phyloP scores from a whole-genome alignment of 2,329 filamentous ascomycete species.

The Zalaria sp. region DNA sequence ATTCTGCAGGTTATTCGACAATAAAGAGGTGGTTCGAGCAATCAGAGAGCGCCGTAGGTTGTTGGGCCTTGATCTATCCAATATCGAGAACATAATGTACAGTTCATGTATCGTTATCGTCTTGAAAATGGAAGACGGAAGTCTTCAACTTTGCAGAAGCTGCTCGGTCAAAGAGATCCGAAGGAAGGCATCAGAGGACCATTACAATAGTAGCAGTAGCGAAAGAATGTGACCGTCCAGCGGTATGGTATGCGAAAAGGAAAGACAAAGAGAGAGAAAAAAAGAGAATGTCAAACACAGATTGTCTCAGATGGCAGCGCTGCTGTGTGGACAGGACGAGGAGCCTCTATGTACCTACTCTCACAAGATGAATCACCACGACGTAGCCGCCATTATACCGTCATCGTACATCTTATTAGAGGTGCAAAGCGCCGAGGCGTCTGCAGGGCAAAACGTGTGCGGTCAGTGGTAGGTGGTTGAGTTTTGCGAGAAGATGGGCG shows the following conservation, averaged over 20 bases:
- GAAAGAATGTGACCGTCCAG: slow-evolving; percentile 1
- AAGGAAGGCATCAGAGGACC: background rate
- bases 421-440: background rate
- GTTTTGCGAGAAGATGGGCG: too few species aligned
- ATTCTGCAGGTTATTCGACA: slow-evolving; percentile 7
- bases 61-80: background rate
- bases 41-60: background rate
- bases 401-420: background rate
- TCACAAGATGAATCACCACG: background rate
- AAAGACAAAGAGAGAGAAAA: background rate
- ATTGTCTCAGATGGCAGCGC: background rate
- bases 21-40: background rate
- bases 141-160: too few species aligned
- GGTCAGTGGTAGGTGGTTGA: too few species aligned
- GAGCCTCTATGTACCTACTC: background rate
- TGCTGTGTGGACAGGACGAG: background rate
- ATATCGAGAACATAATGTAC: background rate
- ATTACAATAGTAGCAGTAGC: background rate
- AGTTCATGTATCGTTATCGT: background rate
- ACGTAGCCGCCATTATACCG: background rate
- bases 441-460: background rate
- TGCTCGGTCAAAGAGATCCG: too few species aligned
- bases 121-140: background rate
- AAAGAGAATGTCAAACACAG: background rate
- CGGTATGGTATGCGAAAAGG: background rate